These are phyloP conservation scores for Cercophora sp. DNA, from an alignment of 495 filamentous ascomycete species.

Conservation along the genomic window DNA sequence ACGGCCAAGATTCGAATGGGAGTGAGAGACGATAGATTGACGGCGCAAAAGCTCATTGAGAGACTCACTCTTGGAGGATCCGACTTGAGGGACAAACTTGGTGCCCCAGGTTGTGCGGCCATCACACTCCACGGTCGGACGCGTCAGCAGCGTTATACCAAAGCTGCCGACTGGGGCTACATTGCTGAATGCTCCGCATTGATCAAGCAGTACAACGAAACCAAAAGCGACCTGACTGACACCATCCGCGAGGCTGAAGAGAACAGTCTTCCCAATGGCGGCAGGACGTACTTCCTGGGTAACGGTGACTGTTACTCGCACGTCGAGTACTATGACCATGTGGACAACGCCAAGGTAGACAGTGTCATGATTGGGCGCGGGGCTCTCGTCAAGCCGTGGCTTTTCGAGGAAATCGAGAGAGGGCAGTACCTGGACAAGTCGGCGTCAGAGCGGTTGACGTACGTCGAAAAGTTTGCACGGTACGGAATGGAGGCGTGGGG, in stretches of 20 bases:
- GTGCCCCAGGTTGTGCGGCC: slow-evolving; percentile 77
- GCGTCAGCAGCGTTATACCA: slow-evolving; percentile 90
- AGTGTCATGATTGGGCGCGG: slow-evolving; percentile 88
- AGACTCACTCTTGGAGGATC: slow-evolving; percentile 74
- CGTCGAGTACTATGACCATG: slow-evolving; percentile 74
- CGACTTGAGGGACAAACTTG: slow-evolving; percentile 58
- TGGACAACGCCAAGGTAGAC: slow-evolving; percentile 74
- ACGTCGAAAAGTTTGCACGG: slow-evolving; percentile 80
- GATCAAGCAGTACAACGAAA: slow-evolving; percentile 69
- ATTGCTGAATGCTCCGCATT: slow-evolving; percentile 85
- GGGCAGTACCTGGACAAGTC: slow-evolving; percentile 95
- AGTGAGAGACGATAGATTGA: slow-evolving; percentile 72
- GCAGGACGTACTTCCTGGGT: slow-evolving; percentile 80
- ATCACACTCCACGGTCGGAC: slow-evolving; percentile 92
- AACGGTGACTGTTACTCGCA: slow-evolving; percentile 97
- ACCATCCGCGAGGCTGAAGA: slow-evolving; percentile 73
- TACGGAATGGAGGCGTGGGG: slow-evolving; percentile 95
- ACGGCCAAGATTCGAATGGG: slow-evolving; percentile 94
- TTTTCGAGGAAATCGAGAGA: slow-evolving; percentile 91
- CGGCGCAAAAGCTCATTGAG: slow-evolving; percentile 73
- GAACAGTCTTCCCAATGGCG: slow-evolving; percentile 54
- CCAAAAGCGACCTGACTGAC: slow-evolving; percentile 60
- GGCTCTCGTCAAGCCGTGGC: slow-evolving; percentile 92
- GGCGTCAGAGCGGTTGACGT: slow-evolving; percentile 75
- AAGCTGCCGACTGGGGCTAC: slow-evolving; percentile 84